Evolutionary conservation across 441 rosid genomes (phyloP).

Genomic region (Croton setiger): DNA sequence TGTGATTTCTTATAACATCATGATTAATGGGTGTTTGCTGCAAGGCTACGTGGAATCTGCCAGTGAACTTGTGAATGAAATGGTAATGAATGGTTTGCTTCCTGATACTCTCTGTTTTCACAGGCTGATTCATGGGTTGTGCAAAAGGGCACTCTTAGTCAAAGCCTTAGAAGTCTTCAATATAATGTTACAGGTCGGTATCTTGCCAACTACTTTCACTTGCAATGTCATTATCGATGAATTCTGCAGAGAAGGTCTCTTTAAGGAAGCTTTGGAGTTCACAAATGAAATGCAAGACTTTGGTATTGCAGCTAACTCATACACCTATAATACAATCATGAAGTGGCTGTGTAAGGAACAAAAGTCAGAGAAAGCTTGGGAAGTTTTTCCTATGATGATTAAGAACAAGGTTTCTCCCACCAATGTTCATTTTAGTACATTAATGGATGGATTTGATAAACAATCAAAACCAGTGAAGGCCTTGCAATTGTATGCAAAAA

Average conservation of each 20-base stretch:
- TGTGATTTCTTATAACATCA: conserved; percentile 31
- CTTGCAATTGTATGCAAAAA: conserved; percentile 30
- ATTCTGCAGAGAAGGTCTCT: conserved; percentile 32
- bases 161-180: conserved; percentile 37
- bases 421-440: conserved; percentile 32
- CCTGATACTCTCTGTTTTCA: conserved; percentile 34
- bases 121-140: conserved; percentile 39
- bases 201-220: conserved; percentile 34
- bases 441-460: conserved; percentile 46
- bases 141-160: conserved; percentile 36
- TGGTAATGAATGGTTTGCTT: conserved; percentile 29
- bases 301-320: conserved; percentile 32
- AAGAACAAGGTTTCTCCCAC: conserved; percentile 40
- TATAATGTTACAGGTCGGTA: conserved; percentile 36
- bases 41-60: conserved; percentile 44
- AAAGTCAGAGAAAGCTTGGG: conserved; percentile 36
- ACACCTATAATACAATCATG: conserved; percentile 39
- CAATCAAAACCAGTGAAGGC: conserved; percentile 35
- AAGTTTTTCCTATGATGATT: conserved; percentile 47
- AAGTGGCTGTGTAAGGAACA: conserved; percentile 37
- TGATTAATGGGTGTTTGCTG: conserved; percentile 35
- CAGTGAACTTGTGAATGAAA: conserved; percentile 32
- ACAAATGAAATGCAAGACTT: conserved; percentile 30
- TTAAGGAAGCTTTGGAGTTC: conserved; percentile 42
- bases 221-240: conserved; percentile 38